Evolutionary conservation across 441 rosid genomes (phyloP).

Genomic region (Sinapis alba): DNA sequence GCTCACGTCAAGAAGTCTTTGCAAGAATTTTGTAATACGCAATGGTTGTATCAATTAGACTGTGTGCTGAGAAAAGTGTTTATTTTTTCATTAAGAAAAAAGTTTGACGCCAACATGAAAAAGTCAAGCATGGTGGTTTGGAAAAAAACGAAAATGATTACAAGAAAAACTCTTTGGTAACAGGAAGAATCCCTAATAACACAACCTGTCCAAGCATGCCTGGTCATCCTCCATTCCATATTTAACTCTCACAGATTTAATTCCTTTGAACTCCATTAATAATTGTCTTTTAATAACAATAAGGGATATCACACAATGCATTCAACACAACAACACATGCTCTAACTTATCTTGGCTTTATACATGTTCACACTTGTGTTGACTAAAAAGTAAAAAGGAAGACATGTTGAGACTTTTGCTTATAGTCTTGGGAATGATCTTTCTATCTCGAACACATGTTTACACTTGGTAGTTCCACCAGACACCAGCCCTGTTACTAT

Average conservation of each 20-base stretch:
- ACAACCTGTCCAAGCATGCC: slow-evolving; percentile 37
- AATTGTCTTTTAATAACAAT: slow-evolving; percentile 18
- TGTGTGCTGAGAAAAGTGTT: slow-evolving; percentile 2
- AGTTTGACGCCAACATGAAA: neutral
- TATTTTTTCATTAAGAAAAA: neutral
- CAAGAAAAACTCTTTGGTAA: slow-evolving; percentile 38
- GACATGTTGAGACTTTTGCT: slow-evolving; percentile 2
- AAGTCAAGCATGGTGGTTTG: slow-evolving; percentile 25
- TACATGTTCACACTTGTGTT: slow-evolving; percentile 15
- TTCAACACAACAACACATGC: slow-evolving; percentile 14
- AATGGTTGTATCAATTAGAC: slow-evolving; percentile 18
- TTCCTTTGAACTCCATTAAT: neutral
- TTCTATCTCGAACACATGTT: slow-evolving; percentile 6
- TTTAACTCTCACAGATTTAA: slow-evolving; percentile 6
- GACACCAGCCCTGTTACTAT: neutral
- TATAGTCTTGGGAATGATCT: slow-evolving; percentile 1
- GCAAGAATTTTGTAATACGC: slow-evolving; percentile 24
- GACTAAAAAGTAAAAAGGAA: slow-evolving; percentile 1
- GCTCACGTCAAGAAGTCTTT: neutral
- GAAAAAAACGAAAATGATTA: slow-evolving; percentile 26
- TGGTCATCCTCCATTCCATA: slow-evolving; percentile 38
- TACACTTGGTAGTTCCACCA: slow-evolving; percentile 7
- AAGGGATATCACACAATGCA: slow-evolving; percentile 6
- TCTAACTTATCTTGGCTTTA: slow-evolving; percentile 3
- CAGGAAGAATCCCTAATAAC: slow-evolving; percentile 34